phyloP scores from a whole-genome alignment of 2,329 filamentous ascomycete species.

The Colletotrichum sidae region DNA sequence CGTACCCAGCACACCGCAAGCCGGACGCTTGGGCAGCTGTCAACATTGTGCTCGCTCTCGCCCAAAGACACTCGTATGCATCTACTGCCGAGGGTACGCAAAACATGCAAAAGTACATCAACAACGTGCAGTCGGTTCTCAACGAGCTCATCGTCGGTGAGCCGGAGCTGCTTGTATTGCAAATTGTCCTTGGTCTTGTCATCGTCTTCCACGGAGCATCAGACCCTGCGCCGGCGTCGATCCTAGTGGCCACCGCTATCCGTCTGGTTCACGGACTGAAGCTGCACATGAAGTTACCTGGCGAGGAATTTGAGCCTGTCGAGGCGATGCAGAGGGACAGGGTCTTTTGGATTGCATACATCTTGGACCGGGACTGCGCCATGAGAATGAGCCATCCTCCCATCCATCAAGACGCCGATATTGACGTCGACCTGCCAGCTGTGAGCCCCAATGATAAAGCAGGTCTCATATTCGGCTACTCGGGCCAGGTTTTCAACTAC shows the following conservation, averaged over 20 bases:
- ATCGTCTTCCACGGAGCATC: conserved; percentile 43
- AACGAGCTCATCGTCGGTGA: conserved; percentile 44
- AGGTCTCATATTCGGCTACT: conserved; percentile 8
- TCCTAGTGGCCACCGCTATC: conserved; percentile 45
- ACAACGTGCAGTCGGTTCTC: conserved; percentile 43
- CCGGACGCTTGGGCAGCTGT: conserved; percentile 42
- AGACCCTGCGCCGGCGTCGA: conserved; percentile 42
- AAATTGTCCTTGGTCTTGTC: conserved; percentile 44
- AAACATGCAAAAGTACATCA: conserved; percentile 35
- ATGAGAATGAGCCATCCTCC: conserved; percentile 31
- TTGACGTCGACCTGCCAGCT: conserved; percentile 32
- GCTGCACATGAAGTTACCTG: conserved; percentile 40
- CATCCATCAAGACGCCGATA: conserved; percentile 28
- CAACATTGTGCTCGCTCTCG: conserved; percentile 40
- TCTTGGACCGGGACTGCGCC: conserved; percentile 41
- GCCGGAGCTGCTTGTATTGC: conserved; percentile 43
- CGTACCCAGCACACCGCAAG: conserved; percentile 34
- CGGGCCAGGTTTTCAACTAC: conserved; percentile 31
- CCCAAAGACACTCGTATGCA: conserved; percentile 17
- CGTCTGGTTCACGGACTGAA: conserved; percentile 43
- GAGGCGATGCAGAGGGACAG: conserved; percentile 42
- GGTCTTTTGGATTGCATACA: conserved; percentile 48
- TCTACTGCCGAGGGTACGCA: conserved; percentile 16
- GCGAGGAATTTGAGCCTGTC: conserved; percentile 35
- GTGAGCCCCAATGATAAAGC: conserved; percentile 15